Conservation (phyloP, 2,329 filamentous ascomycete genomes). For the Fusarium sacchari region DNA sequence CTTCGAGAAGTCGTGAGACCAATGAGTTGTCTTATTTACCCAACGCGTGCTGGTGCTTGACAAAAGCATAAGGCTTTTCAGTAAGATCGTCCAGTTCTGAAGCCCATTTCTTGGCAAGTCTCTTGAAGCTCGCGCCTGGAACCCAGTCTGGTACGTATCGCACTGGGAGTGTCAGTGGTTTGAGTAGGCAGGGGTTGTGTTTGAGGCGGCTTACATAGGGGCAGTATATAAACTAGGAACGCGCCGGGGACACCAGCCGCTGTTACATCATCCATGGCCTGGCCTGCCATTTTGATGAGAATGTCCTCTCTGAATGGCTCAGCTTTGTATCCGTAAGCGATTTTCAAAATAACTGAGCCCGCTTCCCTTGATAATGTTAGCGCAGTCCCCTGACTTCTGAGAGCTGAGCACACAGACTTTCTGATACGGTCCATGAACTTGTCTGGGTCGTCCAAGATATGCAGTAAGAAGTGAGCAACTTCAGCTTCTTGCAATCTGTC, state of each 20-base stretch:
- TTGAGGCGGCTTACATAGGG: constrained; percentile 13
- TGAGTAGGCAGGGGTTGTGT: neutral
- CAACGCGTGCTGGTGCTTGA: constrained; percentile 16
- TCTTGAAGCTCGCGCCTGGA: constrained; percentile 25
- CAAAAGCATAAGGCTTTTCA: constrained; percentile 31
- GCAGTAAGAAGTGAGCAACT: constrained; percentile 30
- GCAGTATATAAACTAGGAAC: constrained; percentile 33
- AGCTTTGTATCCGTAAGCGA: constrained; percentile 33
- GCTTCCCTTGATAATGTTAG: constrained; percentile 22
- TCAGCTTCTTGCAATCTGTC: constrained; percentile 56
- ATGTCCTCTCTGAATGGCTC: constrained; percentile 28
- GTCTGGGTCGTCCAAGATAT: constrained; percentile 51
- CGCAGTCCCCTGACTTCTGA: too few relatives aligned
- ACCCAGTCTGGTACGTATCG: constrained; percentile 30
- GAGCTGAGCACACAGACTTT: constrained; percentile 45
- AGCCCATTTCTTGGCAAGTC: constrained; percentile 13
- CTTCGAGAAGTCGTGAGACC: constrained; percentile 6
- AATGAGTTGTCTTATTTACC: constrained; percentile 23
- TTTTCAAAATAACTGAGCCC: constrained; percentile 30
- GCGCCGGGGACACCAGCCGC: constrained; percentile 21
- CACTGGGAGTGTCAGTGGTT: neutral
- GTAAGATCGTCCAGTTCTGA: neutral
- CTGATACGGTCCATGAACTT: constrained; percentile 54
- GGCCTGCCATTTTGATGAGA: constrained; percentile 25
- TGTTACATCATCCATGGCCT: constrained; percentile 30